A percentile compares a stretch with the other conserved stretches of the same genome.
These are phyloP conservation scores for Arthromyces matolae DNA, from an alignment of 768 basidiomycete species.

Conservation along the genomic window DNA sequence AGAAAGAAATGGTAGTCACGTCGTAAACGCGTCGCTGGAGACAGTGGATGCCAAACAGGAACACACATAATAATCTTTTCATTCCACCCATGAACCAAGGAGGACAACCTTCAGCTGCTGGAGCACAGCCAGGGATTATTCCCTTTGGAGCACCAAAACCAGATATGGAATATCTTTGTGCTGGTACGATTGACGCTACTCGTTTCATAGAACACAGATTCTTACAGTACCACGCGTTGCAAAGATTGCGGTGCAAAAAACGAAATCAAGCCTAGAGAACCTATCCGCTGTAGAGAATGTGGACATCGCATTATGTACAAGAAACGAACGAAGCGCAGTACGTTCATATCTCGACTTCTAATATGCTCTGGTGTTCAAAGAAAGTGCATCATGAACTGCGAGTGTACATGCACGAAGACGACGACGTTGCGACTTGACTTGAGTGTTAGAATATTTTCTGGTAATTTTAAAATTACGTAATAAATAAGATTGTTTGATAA, in stretches of 20 bases:
- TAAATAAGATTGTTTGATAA: slow-evolving; percentile 13
- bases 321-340: slow-evolving; percentile 91
- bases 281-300: slow-evolving; percentile 93
- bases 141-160: slow-evolving; percentile 38
- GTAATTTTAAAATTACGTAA: slow-evolving; percentile 11
- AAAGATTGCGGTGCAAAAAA: slow-evolving; percentile 91
- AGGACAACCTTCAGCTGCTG: slow-evolving; percentile 15
- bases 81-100: slow-evolving; percentile 21
- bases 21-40: too few relatives aligned
- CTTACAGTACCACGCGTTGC: slow-evolving; percentile 13
- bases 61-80: slow-evolving; percentile 16
- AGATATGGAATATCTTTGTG: slow-evolving; percentile 86
- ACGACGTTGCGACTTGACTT: background rate
- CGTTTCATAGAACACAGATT: background rate
- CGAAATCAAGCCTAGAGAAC: slow-evolving; percentile 86
- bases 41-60: too few relatives aligned
- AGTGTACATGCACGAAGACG: background rate
- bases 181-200: slow-evolving; percentile 46
- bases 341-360: slow-evolving; percentile 36
- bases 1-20: too few relatives aligned
- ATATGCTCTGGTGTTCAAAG: slow-evolving; percentile 25
- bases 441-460: too few relatives aligned
- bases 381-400: slow-evolving; percentile 35
- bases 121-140: slow-evolving; percentile 20
- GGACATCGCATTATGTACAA: slow-evolving; percentile 99